phyloP scores from a whole-genome alignment of 2,329 filamentous ascomycete genomes.

The Botrytis fabae region DNA sequence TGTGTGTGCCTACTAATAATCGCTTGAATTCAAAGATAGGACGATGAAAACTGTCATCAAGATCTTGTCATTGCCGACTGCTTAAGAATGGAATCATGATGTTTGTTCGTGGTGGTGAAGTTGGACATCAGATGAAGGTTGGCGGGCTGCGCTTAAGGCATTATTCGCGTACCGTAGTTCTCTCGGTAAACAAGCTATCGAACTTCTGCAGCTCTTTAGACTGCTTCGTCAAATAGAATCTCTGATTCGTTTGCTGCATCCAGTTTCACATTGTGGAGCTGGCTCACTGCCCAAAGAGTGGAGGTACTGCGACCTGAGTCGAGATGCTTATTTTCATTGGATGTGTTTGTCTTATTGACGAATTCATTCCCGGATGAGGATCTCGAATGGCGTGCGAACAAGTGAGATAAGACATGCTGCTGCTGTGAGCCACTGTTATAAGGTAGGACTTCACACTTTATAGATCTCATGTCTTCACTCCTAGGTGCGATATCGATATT shows the following conservation, averaged over 20 bases:
- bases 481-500: not conserved
- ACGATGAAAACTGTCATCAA: not conserved
- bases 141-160: not conserved
- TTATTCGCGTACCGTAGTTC: not conserved
- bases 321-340: not conserved
- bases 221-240: not conserved
- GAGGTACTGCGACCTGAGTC: not conserved
- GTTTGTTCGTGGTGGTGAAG: not conserved
- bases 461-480: not conserved
- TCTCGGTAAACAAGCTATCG: not conserved
- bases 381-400: constrained; percentile 3
- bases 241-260: not conserved
- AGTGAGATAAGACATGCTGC: not conserved
- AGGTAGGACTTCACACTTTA: not conserved
- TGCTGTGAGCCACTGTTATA: not conserved
- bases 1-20: not conserved
- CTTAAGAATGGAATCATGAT: not conserved
- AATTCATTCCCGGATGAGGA: not conserved
- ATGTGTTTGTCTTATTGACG: not conserved
- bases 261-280: not conserved
- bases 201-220: not conserved
- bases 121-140: not conserved
- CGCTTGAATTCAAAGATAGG: not conserved
- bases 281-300: not conserved
- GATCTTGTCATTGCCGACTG: not conserved